phyloP scores from a whole-genome alignment of 345 rosid genomes.

The Pseudoturritis turrita region DNA sequence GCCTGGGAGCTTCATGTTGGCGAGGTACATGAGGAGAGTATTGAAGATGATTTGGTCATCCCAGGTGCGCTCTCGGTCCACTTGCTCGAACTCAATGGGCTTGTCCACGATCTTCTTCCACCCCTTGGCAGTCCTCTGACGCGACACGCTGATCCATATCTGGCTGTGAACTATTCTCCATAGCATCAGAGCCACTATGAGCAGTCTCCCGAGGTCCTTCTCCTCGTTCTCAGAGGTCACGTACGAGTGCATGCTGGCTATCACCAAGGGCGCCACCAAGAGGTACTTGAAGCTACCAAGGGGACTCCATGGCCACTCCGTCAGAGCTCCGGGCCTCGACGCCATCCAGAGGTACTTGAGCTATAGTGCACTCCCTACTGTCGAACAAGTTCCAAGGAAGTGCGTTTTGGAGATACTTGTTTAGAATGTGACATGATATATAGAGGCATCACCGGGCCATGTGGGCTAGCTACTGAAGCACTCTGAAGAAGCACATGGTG shows the following conservation, averaged over 20 bases:
- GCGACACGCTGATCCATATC: slow-evolving; percentile 60
- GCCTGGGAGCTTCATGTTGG: slow-evolving; percentile 13
- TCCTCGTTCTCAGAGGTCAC: slow-evolving; percentile 24
- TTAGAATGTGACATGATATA: neutral
- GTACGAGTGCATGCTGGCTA: slow-evolving; percentile 34
- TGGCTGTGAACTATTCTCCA: slow-evolving; percentile 64
- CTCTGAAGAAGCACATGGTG: neutral
- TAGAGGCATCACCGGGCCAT: neutral
- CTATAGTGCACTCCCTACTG: neutral
- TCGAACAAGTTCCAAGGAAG: neutral
- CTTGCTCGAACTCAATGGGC: slow-evolving; percentile 73
- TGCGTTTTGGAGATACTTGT: neutral
- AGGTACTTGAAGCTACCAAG: slow-evolving; percentile 64
- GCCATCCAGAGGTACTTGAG: slow-evolving; percentile 38
- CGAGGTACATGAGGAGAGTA: slow-evolving; percentile 30
- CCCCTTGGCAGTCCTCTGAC: slow-evolving; percentile 60
- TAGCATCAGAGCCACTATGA: slow-evolving; percentile 40
- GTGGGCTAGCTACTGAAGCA: neutral
- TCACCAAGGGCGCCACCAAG: slow-evolving; percentile 42
- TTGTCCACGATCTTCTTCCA: slow-evolving; percentile 53
- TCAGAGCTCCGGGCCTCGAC: slow-evolving; percentile 55
- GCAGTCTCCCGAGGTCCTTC: slow-evolving; percentile 35
- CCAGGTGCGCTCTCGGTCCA: slow-evolving; percentile 65
- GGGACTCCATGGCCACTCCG: slow-evolving; percentile 66
- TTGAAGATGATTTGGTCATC: slow-evolving; percentile 37